Evolutionary conservation across 2,329 filamentous ascomycete species (phyloP).

Genomic region (Delphinella strobiligena): DNA sequence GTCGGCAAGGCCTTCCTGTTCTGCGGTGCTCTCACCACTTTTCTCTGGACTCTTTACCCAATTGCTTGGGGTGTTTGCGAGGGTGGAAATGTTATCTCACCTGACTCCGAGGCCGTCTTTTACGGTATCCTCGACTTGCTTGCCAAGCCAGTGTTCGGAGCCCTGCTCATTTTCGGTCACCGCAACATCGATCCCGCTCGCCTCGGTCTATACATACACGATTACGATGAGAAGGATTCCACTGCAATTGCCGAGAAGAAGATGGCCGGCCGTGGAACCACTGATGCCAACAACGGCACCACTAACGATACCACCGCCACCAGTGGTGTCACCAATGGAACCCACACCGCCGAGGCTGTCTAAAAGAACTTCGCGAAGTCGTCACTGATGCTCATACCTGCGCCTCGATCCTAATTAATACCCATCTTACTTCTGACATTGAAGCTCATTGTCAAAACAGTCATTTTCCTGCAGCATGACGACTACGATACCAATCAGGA

Average conservation of each 20-base stretch:
- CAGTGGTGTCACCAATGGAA: constrained; percentile 14
- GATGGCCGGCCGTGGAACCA: constrained; percentile 4
- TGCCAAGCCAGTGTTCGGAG: constrained; percentile 52
- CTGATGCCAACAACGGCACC: constrained; percentile 1
- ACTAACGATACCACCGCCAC: constrained; percentile 14
- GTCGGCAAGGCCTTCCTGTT: constrained; percentile 42
- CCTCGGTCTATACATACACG: constrained; percentile 41
- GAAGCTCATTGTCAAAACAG: too few relatives aligned
- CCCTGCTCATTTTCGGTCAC: constrained; percentile 50
- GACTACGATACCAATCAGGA: neutral
- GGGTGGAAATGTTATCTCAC: constrained; percentile 53
- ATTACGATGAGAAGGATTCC: constrained; percentile 32
- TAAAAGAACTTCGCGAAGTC: too few relatives aligned
- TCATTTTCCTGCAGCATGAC: too few relatives aligned
- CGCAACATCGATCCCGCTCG: constrained; percentile 46
- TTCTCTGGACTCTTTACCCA: constrained; percentile 54
- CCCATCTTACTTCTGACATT: too few relatives aligned
- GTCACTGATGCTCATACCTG: too few relatives aligned
- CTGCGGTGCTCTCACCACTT: constrained; percentile 46
- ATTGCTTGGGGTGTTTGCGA: constrained; percentile 52
- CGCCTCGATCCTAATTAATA: too few relatives aligned
- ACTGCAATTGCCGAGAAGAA: constrained; percentile 14
- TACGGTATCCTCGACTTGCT: constrained; percentile 56
- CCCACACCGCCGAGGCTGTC: constrained; percentile 7
- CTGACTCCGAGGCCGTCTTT: constrained; percentile 55